Conservation (phyloP, 345 rosid species). For the Hibiscus mutabilis region DNA sequence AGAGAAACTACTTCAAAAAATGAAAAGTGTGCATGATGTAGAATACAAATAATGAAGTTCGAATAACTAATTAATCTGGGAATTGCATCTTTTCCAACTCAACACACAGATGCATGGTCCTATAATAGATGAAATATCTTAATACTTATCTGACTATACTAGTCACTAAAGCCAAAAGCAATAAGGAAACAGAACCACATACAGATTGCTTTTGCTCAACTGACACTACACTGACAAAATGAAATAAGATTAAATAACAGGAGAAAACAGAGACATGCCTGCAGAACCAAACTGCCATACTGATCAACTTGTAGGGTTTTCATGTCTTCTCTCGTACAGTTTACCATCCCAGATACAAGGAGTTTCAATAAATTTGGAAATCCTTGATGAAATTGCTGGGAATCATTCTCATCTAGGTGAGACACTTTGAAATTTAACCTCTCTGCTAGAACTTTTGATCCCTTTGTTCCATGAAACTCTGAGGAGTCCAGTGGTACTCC, state of each 20-base stretch:
- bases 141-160: not conserved
- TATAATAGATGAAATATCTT: not conserved
- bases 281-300: slow-evolving; percentile 82
- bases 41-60: not conserved
- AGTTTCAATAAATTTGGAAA: slow-evolving; percentile 56
- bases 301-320: slow-evolving; percentile 58
- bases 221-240: slow-evolving; percentile 1
- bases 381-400: slow-evolving; percentile 34
- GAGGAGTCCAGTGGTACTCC: slow-evolving; percentile 72
- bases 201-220: not conserved
- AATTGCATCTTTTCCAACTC: not conserved
- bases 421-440: slow-evolving; percentile 62
- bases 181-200: not conserved
- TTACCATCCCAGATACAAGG: slow-evolving; percentile 61
- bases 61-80: not conserved
- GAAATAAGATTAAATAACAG: slow-evolving; percentile 1
- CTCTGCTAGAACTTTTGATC: slow-evolving; percentile 52
- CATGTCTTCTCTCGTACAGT: slow-evolving; percentile 40
- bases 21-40: not conserved
- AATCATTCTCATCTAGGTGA: slow-evolving; percentile 26
- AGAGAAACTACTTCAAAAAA: not conserved
- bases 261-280: slow-evolving; percentile 37
- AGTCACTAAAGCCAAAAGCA: not conserved
- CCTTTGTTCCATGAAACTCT: slow-evolving; percentile 58
- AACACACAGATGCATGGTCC: not conserved